phyloP scores from a whole-genome alignment of 192 early-diverging fungal species.

The Coemansia sp. region DNA sequence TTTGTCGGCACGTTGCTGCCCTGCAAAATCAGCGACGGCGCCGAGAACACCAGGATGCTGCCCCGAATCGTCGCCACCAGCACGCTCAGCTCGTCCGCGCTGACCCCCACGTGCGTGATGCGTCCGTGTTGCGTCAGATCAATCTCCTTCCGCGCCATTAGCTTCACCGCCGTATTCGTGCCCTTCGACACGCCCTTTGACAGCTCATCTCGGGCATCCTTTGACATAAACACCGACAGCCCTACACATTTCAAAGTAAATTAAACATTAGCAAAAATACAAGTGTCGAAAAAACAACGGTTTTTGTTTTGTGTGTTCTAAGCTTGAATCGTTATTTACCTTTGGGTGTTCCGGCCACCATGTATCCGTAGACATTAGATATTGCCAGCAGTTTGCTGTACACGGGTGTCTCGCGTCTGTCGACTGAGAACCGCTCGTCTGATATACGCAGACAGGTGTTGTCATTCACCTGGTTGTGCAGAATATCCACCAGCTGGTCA shows the following conservation, averaged over 20 bases:
- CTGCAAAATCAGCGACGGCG: slow-evolving; percentile 18
- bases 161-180: slow-evolving; percentile 34
- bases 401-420: slow-evolving; percentile 46
- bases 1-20: slow-evolving; percentile 37
- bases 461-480: slow-evolving; percentile 41
- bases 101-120: slow-evolving; percentile 26
- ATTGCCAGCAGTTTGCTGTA: slow-evolving; percentile 57
- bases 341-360: slow-evolving; percentile 60
- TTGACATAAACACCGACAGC: slow-evolving; percentile 29
- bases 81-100: slow-evolving; percentile 28
- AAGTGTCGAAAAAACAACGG: too few species aligned
- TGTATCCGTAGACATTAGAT: slow-evolving; percentile 66
- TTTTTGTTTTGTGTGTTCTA: neutral
- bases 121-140: slow-evolving; percentile 44
- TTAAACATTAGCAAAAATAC: too few species aligned
- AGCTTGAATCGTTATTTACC: slow-evolving; percentile 38
- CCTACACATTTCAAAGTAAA: too few species aligned
- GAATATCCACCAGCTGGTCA: slow-evolving; percentile 41
- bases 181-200: slow-evolving; percentile 24
- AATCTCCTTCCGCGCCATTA: slow-evolving; percentile 25
- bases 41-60: slow-evolving; percentile 24
- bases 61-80: slow-evolving; percentile 17
- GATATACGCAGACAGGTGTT: slow-evolving; percentile 41
- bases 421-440: slow-evolving; percentile 23
- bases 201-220: slow-evolving; percentile 35